phyloP scores from a whole-genome alignment of 495 filamentous ascomycete species.

The Niebla homalea region DNA sequence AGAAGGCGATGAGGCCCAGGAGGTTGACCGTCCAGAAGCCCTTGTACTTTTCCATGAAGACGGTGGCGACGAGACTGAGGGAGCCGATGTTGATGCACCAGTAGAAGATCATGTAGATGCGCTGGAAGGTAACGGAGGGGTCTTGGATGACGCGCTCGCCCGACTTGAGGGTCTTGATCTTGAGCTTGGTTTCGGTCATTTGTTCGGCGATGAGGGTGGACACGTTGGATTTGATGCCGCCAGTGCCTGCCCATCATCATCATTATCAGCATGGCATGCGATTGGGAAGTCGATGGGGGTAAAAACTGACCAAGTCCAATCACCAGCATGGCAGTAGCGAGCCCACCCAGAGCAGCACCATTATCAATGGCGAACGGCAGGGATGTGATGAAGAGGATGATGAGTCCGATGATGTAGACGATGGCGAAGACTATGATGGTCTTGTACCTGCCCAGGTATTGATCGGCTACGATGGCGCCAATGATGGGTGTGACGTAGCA shows the following conservation, averaged over 20 bases:
- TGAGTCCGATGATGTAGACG: constrained; percentile 34
- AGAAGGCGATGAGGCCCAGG: constrained; percentile 50
- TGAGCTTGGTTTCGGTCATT: constrained; percentile 45
- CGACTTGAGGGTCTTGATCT: constrained; percentile 34
- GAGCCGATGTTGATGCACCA: constrained; percentile 66
- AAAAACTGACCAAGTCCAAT: not conserved
- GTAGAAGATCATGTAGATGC: constrained; percentile 65
- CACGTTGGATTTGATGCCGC: constrained; percentile 66
- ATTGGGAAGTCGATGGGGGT: not conserved
- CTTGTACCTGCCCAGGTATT: constrained; percentile 55
- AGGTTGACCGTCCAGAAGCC: constrained; percentile 68
- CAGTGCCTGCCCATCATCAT: constrained; percentile 41
- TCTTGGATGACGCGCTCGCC: constrained; percentile 68
- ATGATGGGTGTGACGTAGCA: constrained; percentile 60
- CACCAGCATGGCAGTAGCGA: constrained; percentile 32
- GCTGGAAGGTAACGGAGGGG: constrained; percentile 58
- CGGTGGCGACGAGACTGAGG: constrained; percentile 48
- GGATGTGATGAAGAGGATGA: constrained; percentile 37
- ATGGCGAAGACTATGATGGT: constrained; percentile 47
- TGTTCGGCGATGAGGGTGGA: constrained; percentile 54
- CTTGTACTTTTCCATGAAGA: constrained; percentile 51
- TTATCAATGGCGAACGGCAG: constrained; percentile 28
- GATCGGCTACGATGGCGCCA: constrained; percentile 61
- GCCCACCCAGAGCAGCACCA: constrained; percentile 33
- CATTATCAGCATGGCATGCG: constrained; percentile 16